A percentile compares a stretch with the other conserved stretches of the same genome.
These are phyloP conservation scores for Kuraishia capsulata DNA, from an alignment of 805 yeast species.

Conservation along the genomic window DNA sequence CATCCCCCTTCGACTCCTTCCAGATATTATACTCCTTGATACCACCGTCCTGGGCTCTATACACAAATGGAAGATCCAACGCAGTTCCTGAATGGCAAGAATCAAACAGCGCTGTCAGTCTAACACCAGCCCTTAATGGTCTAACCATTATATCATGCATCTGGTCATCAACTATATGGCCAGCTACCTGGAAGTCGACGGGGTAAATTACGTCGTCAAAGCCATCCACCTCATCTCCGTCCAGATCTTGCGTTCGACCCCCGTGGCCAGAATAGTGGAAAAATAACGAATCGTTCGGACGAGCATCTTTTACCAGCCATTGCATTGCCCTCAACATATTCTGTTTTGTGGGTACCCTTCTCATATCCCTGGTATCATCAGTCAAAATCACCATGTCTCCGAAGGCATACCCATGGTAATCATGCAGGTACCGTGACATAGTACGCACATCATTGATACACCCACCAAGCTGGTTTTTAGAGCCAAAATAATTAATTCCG, in stretches of 20 bases:
- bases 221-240: slow-evolving; percentile 73
- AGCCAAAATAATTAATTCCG: slow-evolving; percentile 64
- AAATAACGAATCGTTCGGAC: slow-evolving; percentile 64
- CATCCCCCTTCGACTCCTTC: slow-evolving; percentile 57
- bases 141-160: slow-evolving; percentile 55
- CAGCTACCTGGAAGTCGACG: slow-evolving; percentile 52
- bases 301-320: slow-evolving; percentile 64
- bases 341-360: slow-evolving; percentile 46
- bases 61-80: slow-evolving; percentile 62
- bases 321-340: slow-evolving; percentile 64
- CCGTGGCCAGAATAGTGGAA: slow-evolving; percentile 81
- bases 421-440: slow-evolving; percentile 31
- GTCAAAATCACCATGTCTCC: slow-evolving; percentile 46
- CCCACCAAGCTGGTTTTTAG: slow-evolving; percentile 49
- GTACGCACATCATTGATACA: slow-evolving; percentile 63
- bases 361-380: slow-evolving; percentile 36
- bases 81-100: slow-evolving; percentile 76
- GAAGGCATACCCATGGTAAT: slow-evolving; percentile 30
- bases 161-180: slow-evolving; percentile 58
- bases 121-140: slow-evolving; percentile 55
- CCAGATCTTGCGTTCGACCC: slow-evolving; percentile 50
- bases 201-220: slow-evolving; percentile 69
- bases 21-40: slow-evolving; percentile 63
- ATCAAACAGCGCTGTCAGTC: slow-evolving; percentile 67
- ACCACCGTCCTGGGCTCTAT: slow-evolving; percentile 60